Conservation (phyloP, 768 basidiomycete genomes). For the Cytidiella melzeri region DNA sequence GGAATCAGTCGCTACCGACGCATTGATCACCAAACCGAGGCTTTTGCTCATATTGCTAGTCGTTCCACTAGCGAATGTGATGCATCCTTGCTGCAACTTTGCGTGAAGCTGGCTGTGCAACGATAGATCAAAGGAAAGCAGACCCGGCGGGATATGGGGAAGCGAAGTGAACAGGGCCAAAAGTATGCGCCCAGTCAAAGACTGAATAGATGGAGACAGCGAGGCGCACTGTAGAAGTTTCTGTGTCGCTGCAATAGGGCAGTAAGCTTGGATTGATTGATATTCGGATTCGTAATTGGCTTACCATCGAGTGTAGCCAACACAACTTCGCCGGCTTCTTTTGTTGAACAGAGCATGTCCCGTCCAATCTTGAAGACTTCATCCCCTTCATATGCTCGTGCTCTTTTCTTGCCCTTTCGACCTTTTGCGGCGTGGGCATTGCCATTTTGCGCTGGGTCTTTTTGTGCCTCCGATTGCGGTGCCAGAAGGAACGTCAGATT, state of each 20-base stretch:
- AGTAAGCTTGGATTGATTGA: background rate
- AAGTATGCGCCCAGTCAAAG: constrained; percentile 51
- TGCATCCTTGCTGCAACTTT: constrained; percentile 42
- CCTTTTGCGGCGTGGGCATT: constrained; percentile 15
- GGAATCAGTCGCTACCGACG: constrained; percentile 1
- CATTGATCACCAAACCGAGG: constrained; percentile 44
- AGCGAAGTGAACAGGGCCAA: constrained; percentile 53
- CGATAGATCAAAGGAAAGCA: constrained; percentile 44
- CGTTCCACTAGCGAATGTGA: constrained; percentile 48
- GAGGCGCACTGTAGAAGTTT: constrained; percentile 43
- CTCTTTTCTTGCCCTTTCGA: constrained; percentile 61
- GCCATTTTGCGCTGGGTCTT: constrained; percentile 13
- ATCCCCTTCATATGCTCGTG: constrained; percentile 68
- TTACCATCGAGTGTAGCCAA: constrained; percentile 55
- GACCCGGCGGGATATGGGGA: constrained; percentile 48
- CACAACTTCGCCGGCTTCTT: constrained; percentile 45
- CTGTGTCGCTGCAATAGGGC: constrained; percentile 37
- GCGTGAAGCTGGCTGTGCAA: constrained; percentile 41
- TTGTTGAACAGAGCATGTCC: constrained; percentile 41
- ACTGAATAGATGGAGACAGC: constrained; percentile 47
- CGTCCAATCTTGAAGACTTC: constrained; percentile 54
- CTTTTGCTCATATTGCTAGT: constrained; percentile 55
- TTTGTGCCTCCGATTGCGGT: constrained; percentile 28
- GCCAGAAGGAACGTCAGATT: constrained; percentile 43
- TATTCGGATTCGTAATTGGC: constrained; percentile 12